Evolutionary conservation across 441 rosid genomes (phyloP).

Genomic region (Kokia cookei): DNA sequence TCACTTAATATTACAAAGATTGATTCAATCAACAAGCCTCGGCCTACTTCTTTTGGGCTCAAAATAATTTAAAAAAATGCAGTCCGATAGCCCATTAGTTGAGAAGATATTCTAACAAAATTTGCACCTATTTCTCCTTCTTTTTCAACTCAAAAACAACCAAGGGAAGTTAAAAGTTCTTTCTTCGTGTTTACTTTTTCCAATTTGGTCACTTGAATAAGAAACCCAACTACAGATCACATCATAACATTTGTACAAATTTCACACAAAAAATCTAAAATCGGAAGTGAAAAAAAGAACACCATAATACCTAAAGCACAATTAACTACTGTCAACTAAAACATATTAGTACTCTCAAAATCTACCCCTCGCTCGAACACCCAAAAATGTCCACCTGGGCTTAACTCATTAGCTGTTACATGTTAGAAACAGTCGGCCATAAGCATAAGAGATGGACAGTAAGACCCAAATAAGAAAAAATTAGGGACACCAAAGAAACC

Average conservation of each 20-base stretch:
- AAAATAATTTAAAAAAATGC: too few relatives aligned
- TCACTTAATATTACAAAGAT: too few relatives aligned
- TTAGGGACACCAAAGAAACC: neutral
- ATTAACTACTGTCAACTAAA: neutral
- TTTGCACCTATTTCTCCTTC: too few relatives aligned
- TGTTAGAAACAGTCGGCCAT: slow-evolving; percentile 29
- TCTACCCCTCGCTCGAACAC: neutral
- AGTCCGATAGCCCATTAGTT: too few relatives aligned
- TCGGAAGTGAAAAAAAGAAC: neutral
- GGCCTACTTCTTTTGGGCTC: too few relatives aligned
- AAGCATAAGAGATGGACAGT: slow-evolving; percentile 17
- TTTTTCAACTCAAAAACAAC: too few relatives aligned
- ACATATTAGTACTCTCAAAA: neutral
- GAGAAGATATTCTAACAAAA: too few relatives aligned
- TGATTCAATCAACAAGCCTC: too few relatives aligned
- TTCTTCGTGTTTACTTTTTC: neutral
- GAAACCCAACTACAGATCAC: neutral
- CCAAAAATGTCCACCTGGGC: neutral
- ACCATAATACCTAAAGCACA: slow-evolving; percentile 11
- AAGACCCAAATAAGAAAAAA: slow-evolving; percentile 12
- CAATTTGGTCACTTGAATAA: neutral
- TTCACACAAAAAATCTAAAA: neutral
- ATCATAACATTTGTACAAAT: neutral
- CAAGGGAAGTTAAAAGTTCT: too few relatives aligned
- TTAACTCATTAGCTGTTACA: too few relatives aligned